Base-by-base conservation (phyloP, 352 stramenopile genomes). In the Ophiocytium majus region DNA sequence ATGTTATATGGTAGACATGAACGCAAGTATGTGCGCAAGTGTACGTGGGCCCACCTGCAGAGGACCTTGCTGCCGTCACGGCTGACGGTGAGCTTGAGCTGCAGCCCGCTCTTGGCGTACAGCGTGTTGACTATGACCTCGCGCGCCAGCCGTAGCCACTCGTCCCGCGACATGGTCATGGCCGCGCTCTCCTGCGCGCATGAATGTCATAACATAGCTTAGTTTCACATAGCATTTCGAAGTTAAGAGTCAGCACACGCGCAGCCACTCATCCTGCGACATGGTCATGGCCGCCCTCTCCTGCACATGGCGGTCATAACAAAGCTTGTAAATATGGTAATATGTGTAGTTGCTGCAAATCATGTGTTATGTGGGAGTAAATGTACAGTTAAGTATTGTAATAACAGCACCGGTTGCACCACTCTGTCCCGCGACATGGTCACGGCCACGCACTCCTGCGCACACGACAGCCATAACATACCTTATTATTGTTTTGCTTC, bases 41-140 rank as follows among this genome's bases (percentile, higher is more conserved):
- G n/a, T n/a, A n/a, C n/a, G n/a, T n/a, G n/a, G n/a, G n/a, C n/a
- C 14, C 14, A 57, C 43, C 43, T 5, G 14, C 43, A 57, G 5
- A 57, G 14, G 49, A 82, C 82, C 82, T 86, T 86, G 31, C 82
- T 75, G 0, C 83, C 57, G 19, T 79, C 71, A 17, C 78, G 50
- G 5, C 66, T 82, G 37, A 83, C 36, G 19, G 76, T 83, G 31
- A 86, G 78, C 63, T 86, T 86, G 32, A 86, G 83, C 83, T 86
- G 83, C 1, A 86, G 79, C 17, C 83, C 83, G 32, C 76, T 83
- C n/a, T 83, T 79, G 19, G 34, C 37, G 31, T 80, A 84, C 19
- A 86, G 83, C 36, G 79, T 83, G 32, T 80, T 83, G 76, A 86
- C 50, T 34, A 86, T 86, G 1, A 84, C 83, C 43, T 86, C 83